Evolutionary conservation across 2,329 filamentous ascomycete species (phyloP), one percentile per base, ranked within the genome.

Genomic region (Emmonsiellopsis sp.): DNA sequence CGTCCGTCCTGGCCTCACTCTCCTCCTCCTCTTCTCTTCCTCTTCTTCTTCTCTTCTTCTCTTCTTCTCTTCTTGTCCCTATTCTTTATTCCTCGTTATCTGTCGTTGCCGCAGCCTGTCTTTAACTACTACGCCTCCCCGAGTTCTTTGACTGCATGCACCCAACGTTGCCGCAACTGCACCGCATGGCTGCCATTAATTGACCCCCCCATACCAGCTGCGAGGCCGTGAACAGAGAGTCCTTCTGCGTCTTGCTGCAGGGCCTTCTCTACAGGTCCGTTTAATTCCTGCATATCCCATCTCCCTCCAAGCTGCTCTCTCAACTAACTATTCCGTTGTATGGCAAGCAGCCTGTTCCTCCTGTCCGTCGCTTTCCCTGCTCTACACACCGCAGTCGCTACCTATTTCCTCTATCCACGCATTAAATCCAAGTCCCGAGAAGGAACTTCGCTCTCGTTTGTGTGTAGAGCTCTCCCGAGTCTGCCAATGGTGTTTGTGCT

Each of bases 401-500:
- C 46, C 35, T 15, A 26, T 38, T 37, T 35, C 31, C 15, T n/a
- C 10, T 3, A 8, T 42, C 40, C 15, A 8, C 11, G 13, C 16
- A 16, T 42, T 13, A 3, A 2, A 42, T 42, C 15, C n/a, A 8
- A 26, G 8, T 16, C 13, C 11, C 40, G 15, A 42, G 16, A 15
- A 42, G 40, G 40, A 40, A 40, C 16, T 31, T 16, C 34, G 15
- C 15, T 13, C 15, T 38, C 16, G 34, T 16, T 35, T 15, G 34
- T 30, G 35, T 13, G n/a, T 30, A 34, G 40, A n/a, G 8, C 40
- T 26, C 15, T 13, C 41, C 32, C 5, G 34, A 32, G 9, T 15
- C 38, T 13, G 11, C 41, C n/a, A 40, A 54, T 54, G 52, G 38
- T 54, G 20, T 50, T 54, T 37, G 34, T 38, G 16, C 7, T 35